Evolutionary conservation across 345 rosid species (phyloP).

Genomic region (Rhizophora apiculata): DNA sequence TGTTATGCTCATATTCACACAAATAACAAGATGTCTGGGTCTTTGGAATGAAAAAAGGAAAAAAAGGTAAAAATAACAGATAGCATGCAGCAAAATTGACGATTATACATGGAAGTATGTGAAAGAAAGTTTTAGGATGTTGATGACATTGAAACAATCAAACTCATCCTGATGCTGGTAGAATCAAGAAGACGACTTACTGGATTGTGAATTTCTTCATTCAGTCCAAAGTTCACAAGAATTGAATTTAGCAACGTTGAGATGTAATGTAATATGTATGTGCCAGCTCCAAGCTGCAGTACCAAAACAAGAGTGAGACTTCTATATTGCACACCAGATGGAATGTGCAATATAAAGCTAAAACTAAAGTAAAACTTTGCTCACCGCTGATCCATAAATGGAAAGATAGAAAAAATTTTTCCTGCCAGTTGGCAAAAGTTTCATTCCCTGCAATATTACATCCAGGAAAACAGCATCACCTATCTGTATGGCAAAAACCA

Average conservation of each 20-base stretch:
- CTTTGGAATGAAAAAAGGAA: no score
- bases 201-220: conserved; percentile 90
- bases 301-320: conserved; percentile 19
- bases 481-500: not conserved
- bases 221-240: conserved; percentile 75
- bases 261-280: conserved; percentile 74
- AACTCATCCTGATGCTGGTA: no score
- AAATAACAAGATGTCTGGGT: no score
- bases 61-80: no score
- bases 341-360: not conserved
- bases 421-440: conserved; percentile 68
- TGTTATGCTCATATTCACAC: no score
- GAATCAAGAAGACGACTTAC: conserved; percentile 37
- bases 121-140: not conserved
- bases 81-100: not conserved
- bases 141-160: not conserved
- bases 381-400: conserved; percentile 65
- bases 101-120: not conserved
- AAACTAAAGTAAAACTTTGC: conserved; percentile 22
- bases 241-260: conserved; percentile 68
- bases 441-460: conserved; percentile 58
- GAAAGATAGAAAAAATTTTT: conserved; percentile 62
- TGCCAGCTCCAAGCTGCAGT: conserved; percentile 79
- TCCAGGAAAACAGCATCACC: not conserved
- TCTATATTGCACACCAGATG: conserved; percentile 3